A percentile compares a stretch with the other conserved stretches of the same genome.
These are phyloP conservation scores for Biancaea sappan DNA, from an alignment of 306 rosid species.

Conservation along the genomic window DNA sequence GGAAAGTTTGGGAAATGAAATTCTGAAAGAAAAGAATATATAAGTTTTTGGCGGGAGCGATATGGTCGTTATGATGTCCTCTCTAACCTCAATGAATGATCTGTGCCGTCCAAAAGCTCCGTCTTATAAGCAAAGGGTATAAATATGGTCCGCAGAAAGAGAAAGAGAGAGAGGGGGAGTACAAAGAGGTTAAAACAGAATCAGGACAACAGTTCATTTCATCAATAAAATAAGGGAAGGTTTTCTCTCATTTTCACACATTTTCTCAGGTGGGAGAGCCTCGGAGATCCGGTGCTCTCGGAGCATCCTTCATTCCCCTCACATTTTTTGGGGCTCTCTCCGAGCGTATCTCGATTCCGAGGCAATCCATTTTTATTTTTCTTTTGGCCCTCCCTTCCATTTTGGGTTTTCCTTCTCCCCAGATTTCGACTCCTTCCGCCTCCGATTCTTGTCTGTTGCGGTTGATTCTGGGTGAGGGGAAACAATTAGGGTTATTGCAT, in stretches of 20 bases:
- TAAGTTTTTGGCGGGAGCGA: too few relatives aligned
- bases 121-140: slow-evolving; percentile 3
- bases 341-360: not conserved
- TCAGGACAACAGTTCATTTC: not conserved
- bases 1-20: too few relatives aligned
- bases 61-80: too few relatives aligned
- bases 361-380: not conserved
- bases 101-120: not conserved
- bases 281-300: slow-evolving; percentile 56
- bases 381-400: not conserved
- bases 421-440: not conserved
- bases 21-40: too few relatives aligned
- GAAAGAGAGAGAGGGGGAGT: not conserved
- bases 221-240: not conserved
- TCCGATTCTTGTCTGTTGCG: not conserved
- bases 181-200: not conserved
- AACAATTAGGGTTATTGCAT: slow-evolving; percentile 5
- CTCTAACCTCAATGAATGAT: too few relatives aligned
- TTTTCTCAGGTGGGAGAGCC: slow-evolving; percentile 45
- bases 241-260: slow-evolving; percentile 15
- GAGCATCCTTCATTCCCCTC: not conserved
- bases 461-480: not conserved
- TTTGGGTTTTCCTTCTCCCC: not conserved
- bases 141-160: slow-evolving; percentile 18
- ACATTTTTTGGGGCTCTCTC: not conserved